Base-by-base conservation (phyloP, 2,329 filamentous ascomycete genomes). In the Sporothrix sp. region DNA sequence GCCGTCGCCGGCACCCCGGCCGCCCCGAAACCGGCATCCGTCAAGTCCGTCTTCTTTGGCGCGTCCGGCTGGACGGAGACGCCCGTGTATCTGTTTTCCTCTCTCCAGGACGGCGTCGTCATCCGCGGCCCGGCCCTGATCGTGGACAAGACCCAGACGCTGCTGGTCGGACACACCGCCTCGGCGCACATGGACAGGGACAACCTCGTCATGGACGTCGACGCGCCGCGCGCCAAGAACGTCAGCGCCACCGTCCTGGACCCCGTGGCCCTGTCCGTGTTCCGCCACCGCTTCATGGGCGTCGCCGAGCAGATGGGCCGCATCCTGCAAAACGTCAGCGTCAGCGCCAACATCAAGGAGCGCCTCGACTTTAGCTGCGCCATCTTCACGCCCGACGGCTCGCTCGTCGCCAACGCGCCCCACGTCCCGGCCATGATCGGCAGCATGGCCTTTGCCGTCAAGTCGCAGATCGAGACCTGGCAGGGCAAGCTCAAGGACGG, bases 91-190 rank as follows among this genome's bases (percentile, higher is more conserved):
- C 89, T 85, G 65, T 75, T 96, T 0, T 80, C 85, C 55, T 77
- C 88, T 53, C 71, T 95, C 10, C 68, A 72, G 1, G 71, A 85
- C 5, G 87, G 88, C 2, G 81, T 88, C 21, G 71, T 2, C 6
- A 21, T 95, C 48, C 71, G 74, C 45, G 89, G 90, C 0, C 89
- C 90, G 0, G 88, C 88, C 1, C 87, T 95, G 65, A 75, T 95
- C 52, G 87, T 87, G 2, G 90, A 90, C 61, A 84, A 84, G 7
- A 90, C 86, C 1, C 90, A 96, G 66, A 96, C 90, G 0, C 91
- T 97, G 55, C 85, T 96, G 0, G 81, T 96, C 1, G 86, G 85
- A 0, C 90, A 89, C 0, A 78, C 78, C 23, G 79, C 87, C 2
- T 79, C 79, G 18, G 90, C 90, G 0, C 67, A 89, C 23, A 72